phyloP scores from a whole-genome alignment of 1,284 basidiomycete species.

The Caloboletus inedulis region DNA sequence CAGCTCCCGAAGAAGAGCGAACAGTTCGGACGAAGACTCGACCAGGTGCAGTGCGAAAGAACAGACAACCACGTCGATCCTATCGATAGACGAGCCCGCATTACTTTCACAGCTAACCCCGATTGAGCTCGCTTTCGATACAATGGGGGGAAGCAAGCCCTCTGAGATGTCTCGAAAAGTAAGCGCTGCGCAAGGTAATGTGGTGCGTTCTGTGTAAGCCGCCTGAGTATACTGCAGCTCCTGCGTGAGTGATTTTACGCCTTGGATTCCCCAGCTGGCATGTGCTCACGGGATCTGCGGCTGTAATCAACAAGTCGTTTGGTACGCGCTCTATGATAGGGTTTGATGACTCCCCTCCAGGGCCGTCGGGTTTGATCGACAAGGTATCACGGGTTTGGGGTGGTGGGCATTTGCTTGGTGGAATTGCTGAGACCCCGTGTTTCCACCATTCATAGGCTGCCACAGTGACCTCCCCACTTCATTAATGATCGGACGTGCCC shows the following conservation, averaged over 20 bases:
- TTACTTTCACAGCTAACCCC: not conserved
- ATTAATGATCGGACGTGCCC: not conserved
- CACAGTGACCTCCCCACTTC: conserved; percentile 29
- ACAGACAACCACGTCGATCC: conserved; percentile 62
- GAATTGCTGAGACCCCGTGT: conserved; percentile 13
- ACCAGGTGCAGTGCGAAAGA: conserved; percentile 74
- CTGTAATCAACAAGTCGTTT: conserved; percentile 17
- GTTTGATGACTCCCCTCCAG: not conserved
- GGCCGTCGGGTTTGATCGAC: not conserved
- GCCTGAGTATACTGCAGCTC: conserved; percentile 45
- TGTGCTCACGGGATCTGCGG: conserved; percentile 26
- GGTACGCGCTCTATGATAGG: conserved; percentile 7
- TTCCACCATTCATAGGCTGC: conserved; percentile 31
- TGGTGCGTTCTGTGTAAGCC: conserved; percentile 49
- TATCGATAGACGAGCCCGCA: conserved; percentile 2
- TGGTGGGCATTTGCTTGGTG: not conserved
- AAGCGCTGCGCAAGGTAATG: conserved; percentile 44
- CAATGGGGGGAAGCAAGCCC: conserved; percentile 41
- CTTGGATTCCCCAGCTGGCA: not conserved
- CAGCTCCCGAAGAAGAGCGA: conserved; percentile 60
- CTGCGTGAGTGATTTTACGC: conserved; percentile 1
- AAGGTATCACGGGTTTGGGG: not conserved
- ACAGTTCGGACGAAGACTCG: conserved; percentile 58
- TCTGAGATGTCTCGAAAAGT: conserved; percentile 54
- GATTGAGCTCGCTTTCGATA: conserved; percentile 17